Evolutionary conservation across 495 filamentous ascomycete species (phyloP), one percentile per base, ranked within the genome.

Genomic region (Tuber microsphaerosporum): DNA sequence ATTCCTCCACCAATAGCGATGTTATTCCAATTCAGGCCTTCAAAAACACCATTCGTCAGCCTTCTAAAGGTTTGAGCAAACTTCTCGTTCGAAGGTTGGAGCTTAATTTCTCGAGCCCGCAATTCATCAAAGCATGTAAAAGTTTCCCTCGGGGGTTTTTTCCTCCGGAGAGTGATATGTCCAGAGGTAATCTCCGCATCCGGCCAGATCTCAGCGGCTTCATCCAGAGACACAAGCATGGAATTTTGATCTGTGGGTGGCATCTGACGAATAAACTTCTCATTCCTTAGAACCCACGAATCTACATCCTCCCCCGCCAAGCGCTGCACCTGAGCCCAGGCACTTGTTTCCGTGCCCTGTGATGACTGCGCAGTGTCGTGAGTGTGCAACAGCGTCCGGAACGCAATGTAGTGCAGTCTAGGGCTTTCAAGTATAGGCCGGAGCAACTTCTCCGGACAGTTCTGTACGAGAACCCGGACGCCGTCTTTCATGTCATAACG

Each of bases 1-100:
- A 85, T 76, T 8, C 83, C 83, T 2, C 84, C 84, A 19, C 83
- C 82, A 44, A 85, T 69, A 43, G 85, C 74, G 26, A 85, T 76
- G 44, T 85, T 81, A 45, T 71, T 74, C 84, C 84, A 85, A 71
- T 85, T 72, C 34, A 85, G 78, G n/a, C 82, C 84, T 2, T 75
- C 22, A 17, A 85, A 71, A 22, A 81, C 71, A 43, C 81, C 80
- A 6, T 75, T 69, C 5, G 84, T 85, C 42, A 84, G 61, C 12
- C 77, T 74, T 20, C 83, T 65, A 56, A 85, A 85, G 12, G 75
- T 76, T 43, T 71, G 41, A 17, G 72, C 79, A 75, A 85, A 84
- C 20, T 31, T 31, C 10, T 75, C 70, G 19, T 70, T 75, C 46
- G 45, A 79, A 26, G 78, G 71, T 31, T 80, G 76, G 61, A 85